Conservation (phyloP, 257 asterid genomes). For the Rauvolfia tetraphylla region DNA sequence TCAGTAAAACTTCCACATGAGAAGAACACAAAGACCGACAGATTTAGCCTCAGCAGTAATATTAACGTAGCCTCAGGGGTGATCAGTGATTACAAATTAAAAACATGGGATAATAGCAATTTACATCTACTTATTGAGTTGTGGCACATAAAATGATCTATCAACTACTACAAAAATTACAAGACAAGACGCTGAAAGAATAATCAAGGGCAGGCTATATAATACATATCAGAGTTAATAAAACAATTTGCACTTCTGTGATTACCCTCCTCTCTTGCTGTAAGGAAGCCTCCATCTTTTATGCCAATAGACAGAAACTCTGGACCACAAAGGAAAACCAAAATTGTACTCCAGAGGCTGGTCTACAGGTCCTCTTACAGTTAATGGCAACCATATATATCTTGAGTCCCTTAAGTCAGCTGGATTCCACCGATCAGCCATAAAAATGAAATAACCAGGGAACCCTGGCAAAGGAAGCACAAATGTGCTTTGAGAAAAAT, state of each 20-base stretch:
- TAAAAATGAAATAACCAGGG: constrained; percentile 59
- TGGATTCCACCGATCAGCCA: constrained; percentile 98
- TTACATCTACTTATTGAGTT: constrained; percentile 18
- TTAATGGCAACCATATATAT: constrained; percentile 86
- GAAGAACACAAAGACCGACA: neutral
- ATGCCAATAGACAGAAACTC: constrained; percentile 93
- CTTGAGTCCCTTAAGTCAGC: constrained; percentile 90
- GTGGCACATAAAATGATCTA: constrained; percentile 6
- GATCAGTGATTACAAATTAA: constrained; percentile 4
- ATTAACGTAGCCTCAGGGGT: constrained; percentile 1
- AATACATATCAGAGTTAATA: neutral
- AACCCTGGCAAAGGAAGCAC: constrained; percentile 77
- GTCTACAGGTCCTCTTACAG: constrained; percentile 71
- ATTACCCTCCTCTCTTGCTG: constrained; percentile 33
- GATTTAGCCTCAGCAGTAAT: neutral
- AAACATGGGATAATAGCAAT: neutral
- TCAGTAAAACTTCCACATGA: neutral
- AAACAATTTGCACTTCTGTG: constrained; percentile 16
- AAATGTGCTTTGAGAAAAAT: constrained; percentile 78
- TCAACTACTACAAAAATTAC: constrained; percentile 7
- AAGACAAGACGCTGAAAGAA: constrained; percentile 3
- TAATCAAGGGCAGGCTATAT: neutral
- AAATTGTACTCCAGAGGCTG: constrained; percentile 76
- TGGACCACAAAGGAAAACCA: constrained; percentile 90
- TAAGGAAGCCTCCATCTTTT: constrained; percentile 88